Evolutionary conservation across 139 green algal genomes (phyloP), one percentile per base, ranked within the genome.

Genomic region (Coelastrella sp.): DNA sequence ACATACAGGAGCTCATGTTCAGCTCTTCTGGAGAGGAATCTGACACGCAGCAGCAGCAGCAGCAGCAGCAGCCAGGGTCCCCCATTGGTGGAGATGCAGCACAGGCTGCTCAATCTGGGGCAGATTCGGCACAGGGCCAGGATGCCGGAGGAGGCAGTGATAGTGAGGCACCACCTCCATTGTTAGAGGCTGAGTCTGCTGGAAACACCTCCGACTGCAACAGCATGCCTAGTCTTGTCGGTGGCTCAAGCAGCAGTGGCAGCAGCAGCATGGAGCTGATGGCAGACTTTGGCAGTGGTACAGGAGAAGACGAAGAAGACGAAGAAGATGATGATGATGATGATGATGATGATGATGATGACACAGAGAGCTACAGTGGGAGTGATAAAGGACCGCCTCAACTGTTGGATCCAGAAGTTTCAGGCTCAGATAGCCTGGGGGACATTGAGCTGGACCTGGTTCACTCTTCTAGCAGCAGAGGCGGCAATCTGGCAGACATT

Each of bases 1-100:
- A 85, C 19, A 14, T 85, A 7, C 79, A n/a, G 19, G 79, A 85
- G n/a, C 57, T 85, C 7, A 27, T 85, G 79, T 85, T 85, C 19
- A 76, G 68, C 19, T 85, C 79, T 12, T 85, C 79, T 14, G 79
- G 72, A 4, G 79, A 85, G 8, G 35, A 56, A 17, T 63, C 22
- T 6, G 79, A 85, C 35, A 72, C 0, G 24, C 24, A 70, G 79
- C 79, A 83, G 76, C 49, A 59, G 76, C 76, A 72, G 35, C 27
- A 49, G 76, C 14, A 61, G 58, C 79, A 85, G 58, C 58, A 61
- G 79, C 56, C 25, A 85, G 35, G 14, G 65, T 22, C 14, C 15
- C 3, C 15, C 65, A 3, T 73, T 73, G 65, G 27, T 25, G 25
- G 25, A 82, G 75, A 25, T 60, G 75, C 75, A 82, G 70, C 70